Base-by-base conservation (phyloP, 148 eudicot species). In the Silene conica region DNA sequence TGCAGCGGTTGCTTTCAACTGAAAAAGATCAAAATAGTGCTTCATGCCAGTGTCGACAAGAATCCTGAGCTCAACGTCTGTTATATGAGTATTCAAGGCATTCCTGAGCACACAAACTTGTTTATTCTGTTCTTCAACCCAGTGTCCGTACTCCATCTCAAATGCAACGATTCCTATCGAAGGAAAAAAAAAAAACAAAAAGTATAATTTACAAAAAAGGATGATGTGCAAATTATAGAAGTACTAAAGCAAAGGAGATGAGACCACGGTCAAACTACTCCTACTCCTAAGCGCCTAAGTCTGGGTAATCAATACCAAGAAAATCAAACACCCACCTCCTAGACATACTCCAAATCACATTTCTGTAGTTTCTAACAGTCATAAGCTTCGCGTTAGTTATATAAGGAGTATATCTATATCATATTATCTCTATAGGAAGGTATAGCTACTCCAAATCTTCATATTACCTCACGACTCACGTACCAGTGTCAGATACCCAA, bases 21-120 rank as follows among this genome's bases (percentile, higher is more conserved):
- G 76, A 76, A 91, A 94, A 45, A 94, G 93, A 60, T 86, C 85
- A 75, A 69, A 78, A 73, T 94, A 94, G 75, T 91, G 98, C 38
- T 73, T 89, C 89, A 91, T 84, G 81, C 82, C 81, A 60, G 67
- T 74, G 7, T 89, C 89, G 2, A 94, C 96, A 11, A 89, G 84
- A 46, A 67, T 75, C 67, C 73, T 74, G 48, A 94, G 91, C 67
- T 88, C 91, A 57, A 11, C 45, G 43, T 94, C 98, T 50, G 66
- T 69, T 58, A 71, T 60, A 54, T 82, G 71, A n/a, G 91, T 76
- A 78, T 85, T 76, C 80, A 94, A 77, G 71, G 89, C 90, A n/a
- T 85, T 82, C 60, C 83, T 87, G 25, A 94, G 74, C 8, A 86
- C 88, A 56, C 75, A 70, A 48, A 48, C 54, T 48, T 48, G 54